A percentile compares a stretch with the other conserved stretches of the same genome.
Evolutionary conservation across 257 asterid species (phyloP).

Genomic region (Coffea eugenioides): DNA sequence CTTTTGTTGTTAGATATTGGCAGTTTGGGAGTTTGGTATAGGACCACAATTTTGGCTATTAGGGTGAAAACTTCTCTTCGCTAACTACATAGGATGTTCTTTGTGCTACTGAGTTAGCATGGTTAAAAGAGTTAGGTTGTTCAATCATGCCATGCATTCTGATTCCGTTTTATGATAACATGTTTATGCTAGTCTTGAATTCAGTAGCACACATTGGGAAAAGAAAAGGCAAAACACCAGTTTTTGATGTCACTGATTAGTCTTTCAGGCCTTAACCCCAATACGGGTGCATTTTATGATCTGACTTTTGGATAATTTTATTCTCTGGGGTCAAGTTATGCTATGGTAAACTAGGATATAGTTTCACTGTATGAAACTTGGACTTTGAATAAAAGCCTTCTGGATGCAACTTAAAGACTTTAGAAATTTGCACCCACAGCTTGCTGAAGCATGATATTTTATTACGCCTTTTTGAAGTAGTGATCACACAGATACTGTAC

Average conservation of each 20-base stretch:
- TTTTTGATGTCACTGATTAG: background rate
- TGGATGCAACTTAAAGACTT: background rate
- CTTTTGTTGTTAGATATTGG: background rate
- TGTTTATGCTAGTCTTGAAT: too few species aligned
- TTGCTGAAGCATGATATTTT: too few species aligned
- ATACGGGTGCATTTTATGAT: background rate
- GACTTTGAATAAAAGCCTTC: background rate
- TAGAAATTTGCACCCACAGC: background rate
- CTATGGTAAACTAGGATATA: background rate
- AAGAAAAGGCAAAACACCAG: background rate
- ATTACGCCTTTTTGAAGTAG: too few species aligned
- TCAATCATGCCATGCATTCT: background rate
- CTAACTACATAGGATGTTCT: background rate
- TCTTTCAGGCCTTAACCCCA: background rate
- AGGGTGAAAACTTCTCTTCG: background rate
- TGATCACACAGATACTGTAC: background rate
- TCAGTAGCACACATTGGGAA: too few species aligned
- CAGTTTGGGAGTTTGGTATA: too few species aligned
- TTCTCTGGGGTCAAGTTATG: too few species aligned
- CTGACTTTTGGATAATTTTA: background rate
- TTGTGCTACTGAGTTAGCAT: background rate
- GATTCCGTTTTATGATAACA: too few species aligned
- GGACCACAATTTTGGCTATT: too few species aligned
- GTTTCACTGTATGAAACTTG: background rate
- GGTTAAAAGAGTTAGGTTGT: too few species aligned